Evolutionary conservation across 768 basidiomycete genomes (phyloP).

Genomic region (Coprinopsis sp.): DNA sequence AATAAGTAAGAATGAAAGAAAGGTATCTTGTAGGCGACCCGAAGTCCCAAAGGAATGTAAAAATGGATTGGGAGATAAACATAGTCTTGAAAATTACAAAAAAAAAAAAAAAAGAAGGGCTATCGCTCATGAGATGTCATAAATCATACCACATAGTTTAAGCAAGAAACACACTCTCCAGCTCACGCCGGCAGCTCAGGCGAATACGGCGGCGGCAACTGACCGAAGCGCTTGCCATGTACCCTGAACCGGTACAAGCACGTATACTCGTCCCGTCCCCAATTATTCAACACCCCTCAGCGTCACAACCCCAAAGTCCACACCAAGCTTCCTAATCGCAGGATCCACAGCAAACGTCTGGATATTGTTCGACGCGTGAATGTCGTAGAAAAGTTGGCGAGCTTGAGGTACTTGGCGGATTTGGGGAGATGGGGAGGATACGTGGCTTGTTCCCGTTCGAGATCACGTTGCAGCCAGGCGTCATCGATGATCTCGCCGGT

Average conservation of each 20-base stretch:
- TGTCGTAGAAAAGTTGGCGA: conserved; percentile 67
- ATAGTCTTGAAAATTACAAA: not conserved
- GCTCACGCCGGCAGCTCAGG: conserved; percentile 20
- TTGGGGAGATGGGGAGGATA: conserved; percentile 48
- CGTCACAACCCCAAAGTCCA: conserved; percentile 85
- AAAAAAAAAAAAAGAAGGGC: not conserved
- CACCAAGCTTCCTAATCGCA: conserved; percentile 60
- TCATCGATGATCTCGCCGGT: conserved; percentile 26
- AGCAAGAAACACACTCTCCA: not conserved
- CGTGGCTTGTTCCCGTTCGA: conserved; percentile 30
- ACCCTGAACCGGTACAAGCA: conserved; percentile 87
- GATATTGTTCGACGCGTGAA: conserved; percentile 53
- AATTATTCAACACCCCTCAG: conserved; percentile 80
- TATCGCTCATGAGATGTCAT: conserved; percentile 2
- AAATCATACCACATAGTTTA: not conserved
- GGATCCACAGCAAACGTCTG: conserved; percentile 77
- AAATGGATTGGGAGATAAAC: not conserved
- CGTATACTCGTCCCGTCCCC: conserved; percentile 79
- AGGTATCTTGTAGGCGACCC: too few species aligned
- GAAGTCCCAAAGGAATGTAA: not conserved
- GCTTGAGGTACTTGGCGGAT: conserved; percentile 48
- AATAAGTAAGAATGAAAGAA: not conserved
- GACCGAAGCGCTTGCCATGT: conserved; percentile 57
- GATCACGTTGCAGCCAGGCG: conserved; percentile 19
- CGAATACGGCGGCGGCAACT: conserved; percentile 30